Percentiles rank a stretch among this genome's conserved stretches.
These are phyloP conservation scores for Acrodontium crateriforme DNA, from an alignment of 2,329 filamentous ascomycete genomes.

Conservation along the genomic window DNA sequence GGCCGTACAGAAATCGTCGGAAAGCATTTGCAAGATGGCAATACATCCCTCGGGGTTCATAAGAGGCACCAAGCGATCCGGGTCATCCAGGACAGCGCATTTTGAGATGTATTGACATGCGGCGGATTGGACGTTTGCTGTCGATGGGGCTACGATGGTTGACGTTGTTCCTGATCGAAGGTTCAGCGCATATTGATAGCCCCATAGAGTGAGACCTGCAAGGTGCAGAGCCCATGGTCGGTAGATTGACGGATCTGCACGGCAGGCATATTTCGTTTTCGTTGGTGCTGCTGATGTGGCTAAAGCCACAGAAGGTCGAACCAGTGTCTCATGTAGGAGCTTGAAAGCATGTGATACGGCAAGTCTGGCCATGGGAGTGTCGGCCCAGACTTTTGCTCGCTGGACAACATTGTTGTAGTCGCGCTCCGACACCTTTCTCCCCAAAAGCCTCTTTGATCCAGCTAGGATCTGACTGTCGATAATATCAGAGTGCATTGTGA, in stretches of 20 bases:
- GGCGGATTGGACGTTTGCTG: constrained; percentile 57
- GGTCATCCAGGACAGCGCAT: constrained; percentile 38
- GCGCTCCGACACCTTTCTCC: constrained; percentile 58
- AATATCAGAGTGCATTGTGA: constrained; percentile 92
- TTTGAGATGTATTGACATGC: constrained; percentile 11
- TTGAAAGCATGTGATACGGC: constrained; percentile 82
- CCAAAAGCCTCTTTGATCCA: constrained; percentile 66
- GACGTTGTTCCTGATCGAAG: constrained; percentile 5
- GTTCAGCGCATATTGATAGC: constrained; percentile 59
- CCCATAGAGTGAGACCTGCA: constrained; percentile 80
- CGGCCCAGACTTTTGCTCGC: constrained; percentile 79
- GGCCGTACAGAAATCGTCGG: constrained; percentile 64
- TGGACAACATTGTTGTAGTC: constrained; percentile 68
- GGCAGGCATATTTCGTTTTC: constrained; percentile 77
- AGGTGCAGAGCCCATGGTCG: constrained; percentile 90
- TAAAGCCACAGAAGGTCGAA: constrained; percentile 36
- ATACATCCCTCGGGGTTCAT: constrained; percentile 67
- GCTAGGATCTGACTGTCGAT: constrained; percentile 92
- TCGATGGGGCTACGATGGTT: constrained; percentile 1
- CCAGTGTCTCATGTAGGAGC: constrained; percentile 65
- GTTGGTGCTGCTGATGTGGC: no score
- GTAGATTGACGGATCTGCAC: constrained; percentile 75
- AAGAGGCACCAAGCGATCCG: constrained; percentile 61
- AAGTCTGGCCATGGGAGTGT: constrained; percentile 69
- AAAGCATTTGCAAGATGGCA: constrained; percentile 63